A percentile compares a stretch with the other conserved stretches of the same genome.
Evolutionary conservation across 306 rosid species (phyloP).

Genomic region (Gillenia trifoliata): DNA sequence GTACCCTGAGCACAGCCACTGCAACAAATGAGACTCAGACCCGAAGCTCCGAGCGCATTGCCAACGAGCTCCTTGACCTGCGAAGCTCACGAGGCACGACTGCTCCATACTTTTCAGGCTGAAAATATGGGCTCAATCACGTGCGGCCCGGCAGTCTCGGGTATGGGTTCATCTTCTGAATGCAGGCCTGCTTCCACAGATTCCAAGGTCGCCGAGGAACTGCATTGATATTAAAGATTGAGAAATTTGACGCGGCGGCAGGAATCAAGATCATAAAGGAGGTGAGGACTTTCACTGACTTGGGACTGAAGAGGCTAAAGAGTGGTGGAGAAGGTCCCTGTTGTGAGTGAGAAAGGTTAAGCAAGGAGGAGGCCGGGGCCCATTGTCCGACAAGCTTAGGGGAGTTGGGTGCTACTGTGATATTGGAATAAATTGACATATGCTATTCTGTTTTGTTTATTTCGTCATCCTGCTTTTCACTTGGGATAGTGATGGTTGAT

Average conservation of each 20-base stretch:
- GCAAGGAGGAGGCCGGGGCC: slow-evolving; percentile 38
- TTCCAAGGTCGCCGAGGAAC: slow-evolving; percentile 33
- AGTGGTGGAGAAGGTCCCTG: slow-evolving; percentile 45
- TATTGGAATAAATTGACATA: neutral
- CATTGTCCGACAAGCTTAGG: slow-evolving; percentile 37
- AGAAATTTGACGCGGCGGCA: slow-evolving; percentile 40
- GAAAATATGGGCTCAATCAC: slow-evolving; percentile 44
- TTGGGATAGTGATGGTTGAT: neutral
- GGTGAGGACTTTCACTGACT: slow-evolving; percentile 37
- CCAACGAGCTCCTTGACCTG: slow-evolving; percentile 37
- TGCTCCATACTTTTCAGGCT: slow-evolving; percentile 38
- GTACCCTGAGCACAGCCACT: slow-evolving; percentile 20
- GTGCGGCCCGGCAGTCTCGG: slow-evolving; percentile 39
- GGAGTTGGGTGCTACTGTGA: slow-evolving; percentile 26
- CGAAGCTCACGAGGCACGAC: slow-evolving; percentile 38
- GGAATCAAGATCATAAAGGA: slow-evolving; percentile 50
- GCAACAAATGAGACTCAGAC: slow-evolving; percentile 20
- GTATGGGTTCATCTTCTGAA: slow-evolving; percentile 20
- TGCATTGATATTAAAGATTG: slow-evolving; percentile 40
- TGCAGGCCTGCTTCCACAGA: slow-evolving; percentile 22
- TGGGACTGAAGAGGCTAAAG: slow-evolving; percentile 50
- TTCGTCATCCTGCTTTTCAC: neutral
- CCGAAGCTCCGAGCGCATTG: slow-evolving; percentile 41
- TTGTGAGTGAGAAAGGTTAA: slow-evolving; percentile 37
- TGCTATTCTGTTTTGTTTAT: neutral